Percentiles rank a stretch among this genome's conserved stretches.
Conservation (phyloP, 768 basidiomycete species). For the Tricholoma furcatifolium region DNA sequence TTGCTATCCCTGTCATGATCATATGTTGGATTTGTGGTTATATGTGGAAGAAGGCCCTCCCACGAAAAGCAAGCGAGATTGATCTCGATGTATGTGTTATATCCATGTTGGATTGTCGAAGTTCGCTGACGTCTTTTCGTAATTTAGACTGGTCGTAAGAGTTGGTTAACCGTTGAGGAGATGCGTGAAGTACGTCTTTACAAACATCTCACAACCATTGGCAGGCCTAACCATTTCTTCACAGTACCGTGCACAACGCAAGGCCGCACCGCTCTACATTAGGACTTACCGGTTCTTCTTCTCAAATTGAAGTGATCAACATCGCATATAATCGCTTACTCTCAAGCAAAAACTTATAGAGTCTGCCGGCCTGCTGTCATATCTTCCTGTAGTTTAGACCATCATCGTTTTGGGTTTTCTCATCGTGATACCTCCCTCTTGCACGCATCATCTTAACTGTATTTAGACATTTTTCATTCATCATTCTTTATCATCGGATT, state of each 20-base stretch:
- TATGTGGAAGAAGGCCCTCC: conserved; percentile 39
- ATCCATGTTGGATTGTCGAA: background rate
- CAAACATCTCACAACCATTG: background rate
- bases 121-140: background rate
- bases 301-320: conserved; percentile 37
- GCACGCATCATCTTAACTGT: no score
- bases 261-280: conserved; percentile 34
- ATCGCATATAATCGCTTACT: no score
- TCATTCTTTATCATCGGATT: no score
- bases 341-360: no score
- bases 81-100: conserved; percentile 20
- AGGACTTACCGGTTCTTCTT: conserved; percentile 40
- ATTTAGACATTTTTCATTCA: no score
- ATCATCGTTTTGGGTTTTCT: no score
- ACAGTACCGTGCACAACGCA: no score
- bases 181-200: conserved; percentile 31
- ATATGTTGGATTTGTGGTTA: conserved; percentile 37
- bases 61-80: no score
- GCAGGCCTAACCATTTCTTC: background rate
- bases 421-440: no score
- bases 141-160: conserved; percentile 29
- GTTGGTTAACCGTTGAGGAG: no score
- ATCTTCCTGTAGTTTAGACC: no score
- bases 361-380: no score
- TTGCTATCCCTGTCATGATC: conserved; percentile 40